These are phyloP conservation scores for Alternaria tenuissima DNA, from an alignment of 2,329 filamentous ascomycete genomes.

Conservation along the genomic window DNA sequence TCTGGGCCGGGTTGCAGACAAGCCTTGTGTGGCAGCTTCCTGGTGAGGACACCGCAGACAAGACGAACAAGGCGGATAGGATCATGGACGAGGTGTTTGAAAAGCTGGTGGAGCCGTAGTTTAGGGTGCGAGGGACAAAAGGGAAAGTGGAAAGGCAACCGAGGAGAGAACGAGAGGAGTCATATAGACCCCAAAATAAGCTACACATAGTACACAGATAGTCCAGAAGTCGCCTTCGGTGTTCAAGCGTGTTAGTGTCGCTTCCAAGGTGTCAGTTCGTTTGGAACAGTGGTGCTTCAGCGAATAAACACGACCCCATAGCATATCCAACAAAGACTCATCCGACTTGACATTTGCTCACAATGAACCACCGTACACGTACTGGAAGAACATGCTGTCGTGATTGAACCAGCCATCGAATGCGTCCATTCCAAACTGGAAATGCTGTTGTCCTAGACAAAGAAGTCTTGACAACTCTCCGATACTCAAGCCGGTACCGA, in stretches of 20 bases:
- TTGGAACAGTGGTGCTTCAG: neutral
- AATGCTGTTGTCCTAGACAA: too few relatives aligned
- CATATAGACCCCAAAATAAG: neutral
- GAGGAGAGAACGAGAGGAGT: too few relatives aligned
- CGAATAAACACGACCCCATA: neutral
- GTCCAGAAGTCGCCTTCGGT: too few relatives aligned
- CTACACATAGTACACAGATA: too few relatives aligned
- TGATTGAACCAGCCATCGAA: too few relatives aligned
- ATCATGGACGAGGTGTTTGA: slow-evolving; percentile 2
- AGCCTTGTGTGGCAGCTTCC: slow-evolving; percentile 1
- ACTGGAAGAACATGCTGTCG: too few relatives aligned
- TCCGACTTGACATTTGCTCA: neutral
- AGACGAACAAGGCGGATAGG: neutral
- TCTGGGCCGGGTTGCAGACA: neutral
- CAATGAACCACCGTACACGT: too few relatives aligned
- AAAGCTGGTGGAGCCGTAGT: slow-evolving; percentile 3
- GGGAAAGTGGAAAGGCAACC: neutral
- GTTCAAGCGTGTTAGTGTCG: neutral
- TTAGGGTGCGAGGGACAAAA: neutral
- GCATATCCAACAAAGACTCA: neutral
- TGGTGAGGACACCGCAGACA: neutral
- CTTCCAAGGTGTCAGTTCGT: neutral
- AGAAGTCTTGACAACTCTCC: too few relatives aligned
- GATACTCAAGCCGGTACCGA: too few relatives aligned
- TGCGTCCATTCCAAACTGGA: too few relatives aligned